Conservation (phyloP, 1,139 yeast species). For the Diutina catenulata region DNA sequence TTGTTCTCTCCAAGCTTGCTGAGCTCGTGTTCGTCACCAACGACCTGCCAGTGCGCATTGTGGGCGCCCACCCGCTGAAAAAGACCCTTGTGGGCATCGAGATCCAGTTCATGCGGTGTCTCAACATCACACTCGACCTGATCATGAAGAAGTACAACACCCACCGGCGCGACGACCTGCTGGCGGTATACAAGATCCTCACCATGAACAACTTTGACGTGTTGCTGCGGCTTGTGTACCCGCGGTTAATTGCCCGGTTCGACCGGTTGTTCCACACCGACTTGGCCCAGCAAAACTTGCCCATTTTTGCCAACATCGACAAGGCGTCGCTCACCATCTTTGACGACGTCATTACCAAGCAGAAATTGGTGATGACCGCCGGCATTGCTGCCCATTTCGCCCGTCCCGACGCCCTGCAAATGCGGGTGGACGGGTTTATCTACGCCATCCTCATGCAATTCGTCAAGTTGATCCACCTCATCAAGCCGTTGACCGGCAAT, state of each 20-base stretch:
- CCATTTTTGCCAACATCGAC: constrained; percentile 32
- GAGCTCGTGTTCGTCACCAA: constrained; percentile 22
- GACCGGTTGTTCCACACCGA: constrained; percentile 26
- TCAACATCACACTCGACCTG: constrained; percentile 38
- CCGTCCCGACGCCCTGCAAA: constrained; percentile 11
- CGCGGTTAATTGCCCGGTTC: constrained; percentile 21
- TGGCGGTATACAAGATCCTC: constrained; percentile 22
- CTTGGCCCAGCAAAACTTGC: constrained; percentile 27
- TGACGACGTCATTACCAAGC: constrained; percentile 30
- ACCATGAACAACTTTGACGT: constrained; percentile 37
- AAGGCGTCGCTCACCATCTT: constrained; percentile 30
- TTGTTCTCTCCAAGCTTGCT: constrained; percentile 18
- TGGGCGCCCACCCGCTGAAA: constrained; percentile 30
- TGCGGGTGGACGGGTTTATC: constrained; percentile 26
- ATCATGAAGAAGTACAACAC: constrained; percentile 29
- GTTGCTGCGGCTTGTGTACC: constrained; percentile 22
- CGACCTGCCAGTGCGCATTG: constrained; percentile 19
- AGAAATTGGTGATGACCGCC: constrained; percentile 24
- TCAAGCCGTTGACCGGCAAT: constrained; percentile 31
- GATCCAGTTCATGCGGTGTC: constrained; percentile 36
- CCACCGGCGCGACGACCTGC: constrained; percentile 16
- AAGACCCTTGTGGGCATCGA: constrained; percentile 31
- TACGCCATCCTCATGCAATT: constrained; percentile 30
- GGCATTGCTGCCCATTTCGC: constrained; percentile 15
- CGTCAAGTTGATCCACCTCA: constrained; percentile 28